phyloP scores from a whole-genome alignment of 106 monocot species.

The Dactylorhiza incarnata region DNA sequence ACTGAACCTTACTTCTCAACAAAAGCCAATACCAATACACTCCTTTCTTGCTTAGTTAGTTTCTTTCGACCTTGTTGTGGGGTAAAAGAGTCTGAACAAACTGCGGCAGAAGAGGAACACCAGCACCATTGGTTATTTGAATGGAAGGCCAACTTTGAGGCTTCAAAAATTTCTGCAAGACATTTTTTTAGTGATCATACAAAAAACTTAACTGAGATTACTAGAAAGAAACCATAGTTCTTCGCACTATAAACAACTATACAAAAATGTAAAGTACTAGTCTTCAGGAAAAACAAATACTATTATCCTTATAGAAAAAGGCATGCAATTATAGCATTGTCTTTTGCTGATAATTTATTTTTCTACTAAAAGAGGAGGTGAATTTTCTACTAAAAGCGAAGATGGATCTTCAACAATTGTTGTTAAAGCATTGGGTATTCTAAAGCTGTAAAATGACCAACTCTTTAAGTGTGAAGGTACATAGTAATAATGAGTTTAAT shows the following conservation, averaged over 20 bases:
- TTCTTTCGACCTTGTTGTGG: neutral
- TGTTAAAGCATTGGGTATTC: neutral
- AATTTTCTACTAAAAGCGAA: neutral
- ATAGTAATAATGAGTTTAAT: neutral
- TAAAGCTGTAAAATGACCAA: neutral
- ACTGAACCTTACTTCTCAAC: slow-evolving; percentile 27
- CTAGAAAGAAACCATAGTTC: neutral
- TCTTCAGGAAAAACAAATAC: neutral
- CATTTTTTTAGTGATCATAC: neutral
- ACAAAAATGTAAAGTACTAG: neutral
- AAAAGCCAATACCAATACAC: slow-evolving; percentile 6
- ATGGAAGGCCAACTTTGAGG: neutral
- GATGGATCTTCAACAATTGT: neutral
- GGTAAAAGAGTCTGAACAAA: slow-evolving; percentile 4
- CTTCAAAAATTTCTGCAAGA: slow-evolving; percentile 9
- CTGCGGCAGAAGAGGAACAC: neutral
- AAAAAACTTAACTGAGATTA: neutral
- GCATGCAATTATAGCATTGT: neutral
- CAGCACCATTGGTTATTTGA: slow-evolving; percentile 1
- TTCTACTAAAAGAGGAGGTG: neutral
- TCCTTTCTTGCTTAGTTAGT: slow-evolving; percentile 3
- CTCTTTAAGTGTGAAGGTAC: neutral
- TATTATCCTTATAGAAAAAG: neutral
- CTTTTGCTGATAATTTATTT: neutral
- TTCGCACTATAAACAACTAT: neutral